Percentiles rank a stretch among this genome's conserved stretches.
Evolutionary conservation across 179 eudicot species (phyloP).

Genomic region (Nepenthes alata): DNA sequence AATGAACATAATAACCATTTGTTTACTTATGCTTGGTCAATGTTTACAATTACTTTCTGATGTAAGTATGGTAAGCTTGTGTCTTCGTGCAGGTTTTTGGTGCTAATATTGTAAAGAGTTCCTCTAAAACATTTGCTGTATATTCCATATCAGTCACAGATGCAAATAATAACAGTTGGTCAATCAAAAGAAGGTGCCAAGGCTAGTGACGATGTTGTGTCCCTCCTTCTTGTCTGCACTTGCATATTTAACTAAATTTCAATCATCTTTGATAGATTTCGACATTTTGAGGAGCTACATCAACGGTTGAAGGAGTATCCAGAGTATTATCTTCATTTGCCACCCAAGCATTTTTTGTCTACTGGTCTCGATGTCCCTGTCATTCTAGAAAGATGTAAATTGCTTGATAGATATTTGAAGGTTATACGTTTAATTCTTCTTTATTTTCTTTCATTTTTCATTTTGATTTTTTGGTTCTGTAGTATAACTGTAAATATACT

Average conservation of each 20-base stretch:
- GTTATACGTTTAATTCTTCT: slow-evolving; percentile 22
- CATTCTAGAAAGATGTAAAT: slow-evolving; percentile 84
- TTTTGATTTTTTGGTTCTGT: background rate
- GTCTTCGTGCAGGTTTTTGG: slow-evolving; percentile 61
- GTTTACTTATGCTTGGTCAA: slow-evolving; percentile 7
- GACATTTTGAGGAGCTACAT: slow-evolving; percentile 97
- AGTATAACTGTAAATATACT: too few relatives aligned
- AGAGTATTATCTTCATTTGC: slow-evolving; percentile 83
- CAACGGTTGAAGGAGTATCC: slow-evolving; percentile 87
- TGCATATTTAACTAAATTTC: slow-evolving; percentile 7
- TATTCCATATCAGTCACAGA: slow-evolving; percentile 84
- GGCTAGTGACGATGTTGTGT: slow-evolving; percentile 1
- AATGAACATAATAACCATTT: slow-evolving; percentile 12
- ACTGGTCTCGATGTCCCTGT: slow-evolving; percentile 83
- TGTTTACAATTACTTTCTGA: slow-evolving; percentile 2
- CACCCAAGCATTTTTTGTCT: slow-evolving; percentile 94
- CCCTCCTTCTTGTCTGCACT: background rate
- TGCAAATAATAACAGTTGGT: slow-evolving; percentile 74
- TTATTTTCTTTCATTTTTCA: background rate
- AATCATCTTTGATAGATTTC: slow-evolving; percentile 45
- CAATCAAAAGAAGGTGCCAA: slow-evolving; percentile 87
- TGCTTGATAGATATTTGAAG: slow-evolving; percentile 89
- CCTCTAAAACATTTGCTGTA: slow-evolving; percentile 82
- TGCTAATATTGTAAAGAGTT: slow-evolving; percentile 87
- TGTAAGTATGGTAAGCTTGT: slow-evolving; percentile 10